Evolutionary conservation across 1,284 basidiomycete species (phyloP).

Genomic region (Sphaerobolus stellatus): DNA sequence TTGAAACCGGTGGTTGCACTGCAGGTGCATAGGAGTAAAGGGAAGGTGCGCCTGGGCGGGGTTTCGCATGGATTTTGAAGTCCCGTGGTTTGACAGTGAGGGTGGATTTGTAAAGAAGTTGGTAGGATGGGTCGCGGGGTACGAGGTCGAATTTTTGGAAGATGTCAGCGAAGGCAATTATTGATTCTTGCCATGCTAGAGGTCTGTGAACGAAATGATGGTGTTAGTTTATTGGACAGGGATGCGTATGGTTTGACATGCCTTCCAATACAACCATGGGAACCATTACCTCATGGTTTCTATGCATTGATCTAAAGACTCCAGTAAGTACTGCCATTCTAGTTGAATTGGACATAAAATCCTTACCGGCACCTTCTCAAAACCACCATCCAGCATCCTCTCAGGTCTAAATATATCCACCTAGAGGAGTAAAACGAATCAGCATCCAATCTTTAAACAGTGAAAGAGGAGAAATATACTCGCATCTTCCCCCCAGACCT

Average conservation of each 20-base stretch:
- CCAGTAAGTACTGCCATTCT: constrained; percentile 8
- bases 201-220: constrained; percentile 30
- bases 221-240: not conserved
- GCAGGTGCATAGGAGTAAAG: not conserved
- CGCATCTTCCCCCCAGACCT: constrained; percentile 52
- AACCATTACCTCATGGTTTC: constrained; percentile 47
- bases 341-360: not conserved
- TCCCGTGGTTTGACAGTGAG: constrained; percentile 49
- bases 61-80: constrained; percentile 42
- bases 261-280: constrained; percentile 43
- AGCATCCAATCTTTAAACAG: not conserved
- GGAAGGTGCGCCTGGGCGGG: constrained; percentile 25
- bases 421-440: constrained; percentile 15
- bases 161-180: constrained; percentile 41
- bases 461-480: constrained; percentile 17
- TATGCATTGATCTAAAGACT: constrained; percentile 39
- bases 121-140: constrained; percentile 43
- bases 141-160: constrained; percentile 47
- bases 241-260: too few relatives aligned
- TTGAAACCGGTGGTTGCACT: not conserved
- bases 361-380: constrained; percentile 42
- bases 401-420: constrained; percentile 44
- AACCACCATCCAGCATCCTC: constrained; percentile 48
- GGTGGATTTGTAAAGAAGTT: constrained; percentile 46
- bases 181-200: constrained; percentile 50